Evolutionary conservation across 495 filamentous ascomycete species (phyloP), one percentile per base, ranked within the genome.

Genomic region (Hypoxylon cercidicola): DNA sequence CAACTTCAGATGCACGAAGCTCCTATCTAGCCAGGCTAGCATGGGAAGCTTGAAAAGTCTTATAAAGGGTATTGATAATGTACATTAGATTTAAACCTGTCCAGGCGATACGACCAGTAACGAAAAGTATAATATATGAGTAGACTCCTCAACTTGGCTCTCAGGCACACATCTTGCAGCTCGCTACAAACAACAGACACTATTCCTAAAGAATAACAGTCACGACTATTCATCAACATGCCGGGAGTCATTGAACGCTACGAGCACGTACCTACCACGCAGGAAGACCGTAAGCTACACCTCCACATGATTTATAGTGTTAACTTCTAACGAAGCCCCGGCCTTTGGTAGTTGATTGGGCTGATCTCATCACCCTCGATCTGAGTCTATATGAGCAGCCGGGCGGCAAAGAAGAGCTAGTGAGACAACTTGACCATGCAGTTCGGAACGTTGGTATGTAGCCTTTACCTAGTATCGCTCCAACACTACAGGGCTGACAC

Each of bases 321-420:
- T 7, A 13, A 21, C 12, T 46, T 35, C 25, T 18, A 55, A 49
- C 50, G 7, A 37, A 56, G 55, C 40, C 19, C 66, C 68, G 59
- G 64, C 47, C 15, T 49, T 54, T 48, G 81, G 75, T 85, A 82
- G 75, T 85, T 39, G 74, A 78, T 41, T 86, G 82, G 83, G 83
- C 84, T 16, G 84, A 88, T 16, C 78, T 88, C 4, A 71, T 84
- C 20, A 86, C 81, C 9, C 75, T 88, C 11, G 84, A 88, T 58
- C 74, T 88, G 0, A 74, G 75, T 32, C 73, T 73, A 6, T 85
- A 80, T 55, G 78, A 82, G 23, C 68, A 81, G 40, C 80, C 80
- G 0, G 83, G 82, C 18, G 84, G 83, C 3, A 86, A 85, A 66
- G 72, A 85, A 60, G 63, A 79, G 39, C 73, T 88, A 5, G 84